Evolutionary conservation across 495 filamentous ascomycete species (phyloP).

Genomic region (Elasticomyces elasticus): DNA sequence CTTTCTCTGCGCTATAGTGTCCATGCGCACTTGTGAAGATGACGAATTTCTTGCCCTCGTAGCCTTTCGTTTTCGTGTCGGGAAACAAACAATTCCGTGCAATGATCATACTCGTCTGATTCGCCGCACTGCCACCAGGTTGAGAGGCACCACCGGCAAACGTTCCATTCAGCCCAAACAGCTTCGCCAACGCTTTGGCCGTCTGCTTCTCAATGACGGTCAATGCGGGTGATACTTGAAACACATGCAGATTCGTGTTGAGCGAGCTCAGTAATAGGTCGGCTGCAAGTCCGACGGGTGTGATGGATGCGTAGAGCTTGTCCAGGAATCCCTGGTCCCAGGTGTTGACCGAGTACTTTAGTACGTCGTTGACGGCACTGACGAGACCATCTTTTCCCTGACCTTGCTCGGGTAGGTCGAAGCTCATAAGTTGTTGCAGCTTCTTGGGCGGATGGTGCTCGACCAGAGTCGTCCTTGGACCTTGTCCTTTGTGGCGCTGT

Average conservation of each 20-base stretch:
- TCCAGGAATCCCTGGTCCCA: conserved; percentile 95
- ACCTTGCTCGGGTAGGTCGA: conserved; percentile 56
- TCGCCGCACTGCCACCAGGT: conserved; percentile 76
- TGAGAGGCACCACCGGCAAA: conserved; percentile 79
- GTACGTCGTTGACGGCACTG: conserved; percentile 50
- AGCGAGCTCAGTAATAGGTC: conserved; percentile 73
- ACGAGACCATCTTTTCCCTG: conserved; percentile 63
- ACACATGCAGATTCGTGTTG: conserved; percentile 89
- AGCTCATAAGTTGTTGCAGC: conserved; percentile 51
- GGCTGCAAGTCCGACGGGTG: conserved; percentile 61
- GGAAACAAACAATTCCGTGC: conserved; percentile 82
- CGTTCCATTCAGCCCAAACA: conserved; percentile 66
- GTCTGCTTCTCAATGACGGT: conserved; percentile 78
- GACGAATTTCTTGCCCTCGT: conserved; percentile 52
- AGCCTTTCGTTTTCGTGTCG: conserved; percentile 59
- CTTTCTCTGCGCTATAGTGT: conserved; percentile 93
- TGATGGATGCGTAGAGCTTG: conserved; percentile 57
- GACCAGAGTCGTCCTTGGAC: conserved; percentile 51
- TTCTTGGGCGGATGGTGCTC: conserved; percentile 62
- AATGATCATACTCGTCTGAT: conserved; percentile 77
- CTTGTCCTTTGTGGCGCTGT: no score
- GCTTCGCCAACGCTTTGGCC: conserved; percentile 52
- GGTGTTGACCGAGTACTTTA: conserved; percentile 83
- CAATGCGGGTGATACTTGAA: conserved; percentile 79
- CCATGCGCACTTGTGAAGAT: conserved; percentile 85